phyloP scores from a whole-genome alignment of 331 rosid species.

The Pyracantha coccinea region DNA sequence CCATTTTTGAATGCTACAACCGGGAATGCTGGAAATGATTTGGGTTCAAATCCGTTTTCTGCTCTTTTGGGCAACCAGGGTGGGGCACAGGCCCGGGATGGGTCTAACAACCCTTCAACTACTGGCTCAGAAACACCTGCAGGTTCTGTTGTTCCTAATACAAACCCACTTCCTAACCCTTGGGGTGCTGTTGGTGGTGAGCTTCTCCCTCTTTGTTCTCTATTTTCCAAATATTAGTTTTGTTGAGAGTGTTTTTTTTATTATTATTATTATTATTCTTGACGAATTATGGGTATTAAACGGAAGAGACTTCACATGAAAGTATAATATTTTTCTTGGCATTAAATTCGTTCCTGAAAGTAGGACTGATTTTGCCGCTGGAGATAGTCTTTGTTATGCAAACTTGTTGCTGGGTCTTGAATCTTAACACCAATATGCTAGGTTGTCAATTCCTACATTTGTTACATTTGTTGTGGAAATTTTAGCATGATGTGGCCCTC shows the following conservation, averaged over 20 bases:
- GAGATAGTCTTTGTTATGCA: background rate
- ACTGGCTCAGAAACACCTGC: conserved; percentile 40
- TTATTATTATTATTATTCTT: background rate
- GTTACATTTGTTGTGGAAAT: background rate
- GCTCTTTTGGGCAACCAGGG: conserved; percentile 54
- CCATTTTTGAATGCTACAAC: conserved; percentile 54
- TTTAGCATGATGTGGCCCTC: background rate
- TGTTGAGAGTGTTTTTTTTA: background rate
- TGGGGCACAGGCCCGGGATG: conserved; percentile 36
- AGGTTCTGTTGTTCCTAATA: conserved; percentile 41
- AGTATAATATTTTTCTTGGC: background rate
- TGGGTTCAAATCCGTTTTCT: conserved; percentile 46
- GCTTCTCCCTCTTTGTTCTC: background rate
- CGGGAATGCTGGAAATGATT: conserved; percentile 44
- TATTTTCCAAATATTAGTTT: background rate
- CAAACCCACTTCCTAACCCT: conserved; percentile 69
- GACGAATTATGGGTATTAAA: background rate
- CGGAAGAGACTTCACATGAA: background rate
- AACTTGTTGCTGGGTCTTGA: background rate
- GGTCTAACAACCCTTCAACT: conserved; percentile 36
- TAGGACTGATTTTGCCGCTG: background rate
- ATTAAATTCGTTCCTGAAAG: background rate
- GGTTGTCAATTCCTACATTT: background rate
- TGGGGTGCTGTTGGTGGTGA: conserved; percentile 34
- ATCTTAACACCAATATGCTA: background rate